A percentile compares a stretch with the other conserved stretches of the same genome.
These are phyloP conservation scores for Trametes cubensis DNA, from an alignment of 768 basidiomycete species.

Conservation along the genomic window DNA sequence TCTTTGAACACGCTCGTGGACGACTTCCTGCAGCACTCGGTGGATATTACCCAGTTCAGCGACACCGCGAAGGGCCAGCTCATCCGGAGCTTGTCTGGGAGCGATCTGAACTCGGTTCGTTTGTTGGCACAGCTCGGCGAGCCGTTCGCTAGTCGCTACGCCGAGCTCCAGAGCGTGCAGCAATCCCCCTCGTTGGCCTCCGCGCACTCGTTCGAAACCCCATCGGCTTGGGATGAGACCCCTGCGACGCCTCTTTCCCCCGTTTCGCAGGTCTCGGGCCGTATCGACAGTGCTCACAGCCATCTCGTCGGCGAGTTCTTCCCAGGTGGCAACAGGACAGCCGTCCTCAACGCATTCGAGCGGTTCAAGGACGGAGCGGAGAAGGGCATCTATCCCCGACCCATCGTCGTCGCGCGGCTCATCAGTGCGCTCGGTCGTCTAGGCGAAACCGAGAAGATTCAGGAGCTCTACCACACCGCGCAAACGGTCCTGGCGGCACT, in stretches of 20 bases:
- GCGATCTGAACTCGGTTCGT: slow-evolving; percentile 18
- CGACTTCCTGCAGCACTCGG: slow-evolving; percentile 21
- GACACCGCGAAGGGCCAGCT: slow-evolving; percentile 20
- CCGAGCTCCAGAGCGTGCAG: slow-evolving; percentile 15
- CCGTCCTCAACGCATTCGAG: slow-evolving; percentile 46
- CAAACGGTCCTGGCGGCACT: slow-evolving; percentile 60
- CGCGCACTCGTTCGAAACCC: slow-evolving; percentile 14
- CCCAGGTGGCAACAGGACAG: slow-evolving; percentile 11
- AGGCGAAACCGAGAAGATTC: slow-evolving; percentile 61
- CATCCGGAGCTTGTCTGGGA: slow-evolving; percentile 15
- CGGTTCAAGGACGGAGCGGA: slow-evolving; percentile 51
- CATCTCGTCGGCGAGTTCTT: slow-evolving; percentile 36
- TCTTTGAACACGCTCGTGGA: slow-evolving; percentile 15
- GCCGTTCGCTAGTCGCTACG: slow-evolving; percentile 16
- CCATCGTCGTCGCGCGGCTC: slow-evolving; percentile 57
- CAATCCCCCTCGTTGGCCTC: slow-evolving; percentile 11
- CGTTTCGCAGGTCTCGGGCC: slow-evolving; percentile 13
- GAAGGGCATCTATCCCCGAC: slow-evolving; percentile 51
- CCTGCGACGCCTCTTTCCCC: slow-evolving; percentile 6
- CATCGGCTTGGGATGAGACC: slow-evolving; percentile 9
- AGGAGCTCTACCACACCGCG: slow-evolving; percentile 65
- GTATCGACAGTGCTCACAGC: slow-evolving; percentile 35
- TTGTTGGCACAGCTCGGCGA: slow-evolving; percentile 24
- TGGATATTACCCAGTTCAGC: slow-evolving; percentile 24
- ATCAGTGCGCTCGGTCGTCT: slow-evolving; percentile 71